Base-by-base conservation (phyloP, 140 eudicot genomes). In the Flaveria floridana region DNA sequence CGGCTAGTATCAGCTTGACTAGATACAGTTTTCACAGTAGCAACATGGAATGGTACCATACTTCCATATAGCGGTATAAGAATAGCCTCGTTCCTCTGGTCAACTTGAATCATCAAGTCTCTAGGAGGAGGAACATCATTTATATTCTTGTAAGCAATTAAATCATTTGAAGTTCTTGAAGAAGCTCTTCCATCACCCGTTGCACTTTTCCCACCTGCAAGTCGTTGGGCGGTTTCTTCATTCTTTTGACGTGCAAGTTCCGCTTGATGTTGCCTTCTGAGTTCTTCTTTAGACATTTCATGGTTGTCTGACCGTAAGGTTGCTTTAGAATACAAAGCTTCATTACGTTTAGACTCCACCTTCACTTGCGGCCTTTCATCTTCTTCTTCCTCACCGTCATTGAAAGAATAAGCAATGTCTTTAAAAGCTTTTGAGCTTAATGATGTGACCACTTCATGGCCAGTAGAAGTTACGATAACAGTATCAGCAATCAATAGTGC, bases 231-330 rank as follows among this genome's bases (percentile, higher is more conserved):
- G 9, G 83, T 82, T 74, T 82, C 86, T 61, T 82, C 86, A 26
- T 78, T 82, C 56, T 82, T 84, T 42, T 68, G 77, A 0, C 87
- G 82, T 0, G 87, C 87, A 0, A 84, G 84, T 72, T 84, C 87
- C 0, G 87, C 87, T 78, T 84, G 87, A 62, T 84, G 87, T 64
- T 75, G 84, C 59, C 87, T 76, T 59, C 87, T 64, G 3, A 76
- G 73, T 72, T 84, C 87, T 61, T 84, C 87, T 64, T 84, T 84
- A 4, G 84, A 79, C 82, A 79, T 76, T 61, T 80, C 85, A 58
- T 79, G 69, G 77, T 84, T 80, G 63, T 84, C 87, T 26, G 87
- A 84, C 44, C 87, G 15, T 47, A 80, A 61, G 7, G 84, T 76
- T 14, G 86, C 77, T 78, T 84, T 84, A 0, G 82, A 71, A 25